Conservation (phyloP, 352 stramenopile genomes). For the Globisporangium nodosum region DNA sequence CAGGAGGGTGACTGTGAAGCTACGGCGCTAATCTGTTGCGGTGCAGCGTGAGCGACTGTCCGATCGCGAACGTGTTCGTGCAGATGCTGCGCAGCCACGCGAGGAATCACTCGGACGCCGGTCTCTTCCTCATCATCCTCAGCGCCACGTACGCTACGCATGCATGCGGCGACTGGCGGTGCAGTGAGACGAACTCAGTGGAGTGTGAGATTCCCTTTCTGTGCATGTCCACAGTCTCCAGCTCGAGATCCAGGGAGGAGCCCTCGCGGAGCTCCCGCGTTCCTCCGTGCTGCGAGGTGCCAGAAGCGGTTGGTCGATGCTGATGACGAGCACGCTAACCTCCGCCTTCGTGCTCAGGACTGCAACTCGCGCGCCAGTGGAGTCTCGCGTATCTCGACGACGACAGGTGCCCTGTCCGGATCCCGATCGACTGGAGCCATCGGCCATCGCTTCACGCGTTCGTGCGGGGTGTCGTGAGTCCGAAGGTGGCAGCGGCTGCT, state of each 20-base stretch:
- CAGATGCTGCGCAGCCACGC: slow-evolving; percentile 56
- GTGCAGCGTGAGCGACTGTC: slow-evolving; percentile 33
- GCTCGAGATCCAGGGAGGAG: slow-evolving; percentile 33
- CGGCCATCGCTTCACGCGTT: slow-evolving; percentile 25
- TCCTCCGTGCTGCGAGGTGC: slow-evolving; percentile 25
- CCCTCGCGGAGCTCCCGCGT: slow-evolving; percentile 22
- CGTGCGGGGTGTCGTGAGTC: slow-evolving; percentile 34
- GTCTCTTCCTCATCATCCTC: slow-evolving; percentile 35
- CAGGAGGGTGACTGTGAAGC: no score
- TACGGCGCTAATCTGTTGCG: no score
- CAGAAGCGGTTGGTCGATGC: neutral
- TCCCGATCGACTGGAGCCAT: slow-evolving; percentile 44
- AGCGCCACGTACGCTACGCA: slow-evolving; percentile 16
- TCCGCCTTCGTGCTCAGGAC: slow-evolving; percentile 15
- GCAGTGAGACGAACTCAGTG: no score
- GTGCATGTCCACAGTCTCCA: slow-evolving; percentile 21
- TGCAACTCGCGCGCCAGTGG: slow-evolving; percentile 44
- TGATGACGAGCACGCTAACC: neutral
- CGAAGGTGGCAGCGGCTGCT: slow-evolving; percentile 23
- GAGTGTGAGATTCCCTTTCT: neutral
- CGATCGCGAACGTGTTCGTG: slow-evolving; percentile 46
- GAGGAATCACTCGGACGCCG: slow-evolving; percentile 31
- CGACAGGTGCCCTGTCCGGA: slow-evolving; percentile 30
- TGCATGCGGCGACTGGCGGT: no score
- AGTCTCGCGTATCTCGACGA: slow-evolving; percentile 38